These are phyloP conservation scores for Cyberlindnera maritima DNA, from an alignment of 805 yeast genomes.

Conservation along the genomic window DNA sequence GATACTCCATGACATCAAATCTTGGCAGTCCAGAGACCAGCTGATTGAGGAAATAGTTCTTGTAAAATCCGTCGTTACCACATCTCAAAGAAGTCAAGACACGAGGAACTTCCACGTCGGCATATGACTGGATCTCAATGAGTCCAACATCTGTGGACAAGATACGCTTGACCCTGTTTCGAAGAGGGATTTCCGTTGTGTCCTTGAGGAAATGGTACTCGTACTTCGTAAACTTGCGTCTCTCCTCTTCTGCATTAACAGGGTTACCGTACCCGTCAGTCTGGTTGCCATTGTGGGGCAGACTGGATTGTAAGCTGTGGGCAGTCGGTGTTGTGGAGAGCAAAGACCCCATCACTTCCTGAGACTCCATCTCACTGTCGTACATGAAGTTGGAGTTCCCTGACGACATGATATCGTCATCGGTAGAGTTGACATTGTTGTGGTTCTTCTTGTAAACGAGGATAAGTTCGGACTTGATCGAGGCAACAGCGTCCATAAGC, in stretches of 20 bases:
- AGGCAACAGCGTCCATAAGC: constrained; percentile 15
- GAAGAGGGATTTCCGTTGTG: constrained; percentile 17
- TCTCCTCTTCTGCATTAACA: not conserved
- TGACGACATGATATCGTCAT: constrained; percentile 11
- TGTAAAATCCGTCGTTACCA: constrained; percentile 12
- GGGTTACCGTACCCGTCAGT: not conserved
- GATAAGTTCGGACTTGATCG: constrained; percentile 15
- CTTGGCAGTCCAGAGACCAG: constrained; percentile 11
- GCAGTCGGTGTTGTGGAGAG: constrained; percentile 1
- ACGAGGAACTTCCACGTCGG: constrained; percentile 12
- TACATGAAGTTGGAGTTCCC: constrained; percentile 6
- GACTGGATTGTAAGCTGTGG: not conserved
- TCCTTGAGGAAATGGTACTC: constrained; percentile 21
- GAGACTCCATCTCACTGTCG: constrained; percentile 5
- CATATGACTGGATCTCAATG: constrained; percentile 9
- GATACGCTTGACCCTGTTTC: constrained; percentile 13
- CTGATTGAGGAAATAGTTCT: constrained; percentile 10
- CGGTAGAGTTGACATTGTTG: constrained; percentile 8
- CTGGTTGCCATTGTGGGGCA: not conserved
- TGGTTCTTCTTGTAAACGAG: constrained; percentile 17
- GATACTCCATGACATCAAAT: constrained; percentile 11
- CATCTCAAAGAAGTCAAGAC: constrained; percentile 12
- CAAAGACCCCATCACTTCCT: constrained; percentile 7
- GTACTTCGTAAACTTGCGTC: constrained; percentile 7
- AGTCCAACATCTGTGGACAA: constrained; percentile 6